Percentiles rank a stretch among this genome's conserved stretches.
Conservation (phyloP, 2,329 filamentous ascomycete species). For the Epichloe sp. region DNA sequence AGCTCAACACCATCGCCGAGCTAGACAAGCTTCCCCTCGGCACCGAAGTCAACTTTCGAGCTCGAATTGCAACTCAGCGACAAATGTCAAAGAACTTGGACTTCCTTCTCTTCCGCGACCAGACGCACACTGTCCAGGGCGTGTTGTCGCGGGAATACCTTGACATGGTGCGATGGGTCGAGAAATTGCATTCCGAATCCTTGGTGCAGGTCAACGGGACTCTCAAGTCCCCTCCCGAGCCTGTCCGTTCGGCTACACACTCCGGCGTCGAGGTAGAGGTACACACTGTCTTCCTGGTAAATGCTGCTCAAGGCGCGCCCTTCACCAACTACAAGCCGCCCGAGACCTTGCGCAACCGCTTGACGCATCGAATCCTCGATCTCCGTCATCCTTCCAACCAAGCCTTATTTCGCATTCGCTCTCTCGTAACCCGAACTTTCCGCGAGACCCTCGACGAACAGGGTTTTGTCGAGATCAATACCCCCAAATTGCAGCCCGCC, state of each 20-base stretch:
- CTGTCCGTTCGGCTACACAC: conserved; percentile 62
- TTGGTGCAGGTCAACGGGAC: conserved; percentile 65
- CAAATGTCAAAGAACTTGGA: conserved; percentile 71
- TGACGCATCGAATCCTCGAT: conserved; percentile 70
- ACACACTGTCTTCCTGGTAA: conserved; percentile 36
- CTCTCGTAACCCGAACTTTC: conserved; percentile 68
- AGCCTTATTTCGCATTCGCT: conserved; percentile 76
- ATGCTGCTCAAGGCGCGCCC: conserved; percentile 33
- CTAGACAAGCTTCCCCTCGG: conserved; percentile 24
- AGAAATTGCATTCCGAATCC: conserved; percentile 66
- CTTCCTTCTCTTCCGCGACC: conserved; percentile 77
- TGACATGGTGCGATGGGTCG: conserved; percentile 79
- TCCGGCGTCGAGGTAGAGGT: conserved; percentile 67
- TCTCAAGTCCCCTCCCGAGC: conserved; percentile 59
- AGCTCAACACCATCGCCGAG: conserved; percentile 25
- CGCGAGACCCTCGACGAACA: conserved; percentile 59
- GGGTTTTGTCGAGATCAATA: conserved; percentile 87
- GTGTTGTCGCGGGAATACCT: conserved; percentile 45
- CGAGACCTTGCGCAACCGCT: conserved; percentile 53
- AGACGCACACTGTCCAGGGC: conserved; percentile 72
- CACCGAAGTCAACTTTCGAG: conserved; percentile 28
- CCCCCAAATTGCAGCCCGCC: conserved; percentile 78
- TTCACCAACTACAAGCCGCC: conserved; percentile 49
- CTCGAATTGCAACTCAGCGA: conserved; percentile 48
- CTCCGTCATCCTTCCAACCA: conserved; percentile 78